Conservation (phyloP, 352 stramenopile genomes). For the Pythium utonaiense region DNA sequence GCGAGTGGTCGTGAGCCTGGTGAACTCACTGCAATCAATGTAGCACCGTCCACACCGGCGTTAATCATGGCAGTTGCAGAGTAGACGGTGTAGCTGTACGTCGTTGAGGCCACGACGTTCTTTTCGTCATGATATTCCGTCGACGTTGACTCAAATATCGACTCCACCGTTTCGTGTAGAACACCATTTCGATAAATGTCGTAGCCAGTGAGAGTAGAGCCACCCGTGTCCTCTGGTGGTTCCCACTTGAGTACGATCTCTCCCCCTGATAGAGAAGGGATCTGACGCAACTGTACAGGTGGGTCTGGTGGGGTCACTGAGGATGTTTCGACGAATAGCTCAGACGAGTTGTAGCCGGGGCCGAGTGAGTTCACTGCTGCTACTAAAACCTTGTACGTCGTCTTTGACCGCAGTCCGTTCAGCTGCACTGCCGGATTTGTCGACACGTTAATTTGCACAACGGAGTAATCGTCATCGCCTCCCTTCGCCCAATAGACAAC, state of each 20-base stretch:
- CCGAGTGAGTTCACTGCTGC: constrained; percentile 38
- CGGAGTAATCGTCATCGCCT: constrained; percentile 3
- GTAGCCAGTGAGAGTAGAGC: constrained; percentile 36
- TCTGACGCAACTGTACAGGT: constrained; percentile 32
- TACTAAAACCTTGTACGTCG: constrained; percentile 34
- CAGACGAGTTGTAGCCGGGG: constrained; percentile 31
- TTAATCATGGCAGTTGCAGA: constrained; percentile 26
- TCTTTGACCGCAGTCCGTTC: constrained; percentile 26
- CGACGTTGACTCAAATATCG: not conserved
- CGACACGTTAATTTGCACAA: constrained; percentile 12
- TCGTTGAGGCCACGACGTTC: constrained; percentile 21
- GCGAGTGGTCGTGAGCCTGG: constrained; percentile 16
- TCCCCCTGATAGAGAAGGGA: constrained; percentile 34
- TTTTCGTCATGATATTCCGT: constrained; percentile 29
- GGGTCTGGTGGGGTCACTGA: constrained; percentile 25
- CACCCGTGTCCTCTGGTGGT: constrained; percentile 34
- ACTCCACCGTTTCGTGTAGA: constrained; percentile 8
- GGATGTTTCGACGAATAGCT: constrained; percentile 29
- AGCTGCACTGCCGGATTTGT: constrained; percentile 17
- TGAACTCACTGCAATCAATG: constrained; percentile 21
- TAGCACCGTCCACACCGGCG: not conserved
- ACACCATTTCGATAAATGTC: constrained; percentile 33
- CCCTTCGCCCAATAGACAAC: constrained; percentile 22
- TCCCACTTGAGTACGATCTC: constrained; percentile 39
- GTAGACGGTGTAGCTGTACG: constrained; percentile 43